Base-by-base conservation (phyloP, 345 rosid species). In the Salix caprea region DNA sequence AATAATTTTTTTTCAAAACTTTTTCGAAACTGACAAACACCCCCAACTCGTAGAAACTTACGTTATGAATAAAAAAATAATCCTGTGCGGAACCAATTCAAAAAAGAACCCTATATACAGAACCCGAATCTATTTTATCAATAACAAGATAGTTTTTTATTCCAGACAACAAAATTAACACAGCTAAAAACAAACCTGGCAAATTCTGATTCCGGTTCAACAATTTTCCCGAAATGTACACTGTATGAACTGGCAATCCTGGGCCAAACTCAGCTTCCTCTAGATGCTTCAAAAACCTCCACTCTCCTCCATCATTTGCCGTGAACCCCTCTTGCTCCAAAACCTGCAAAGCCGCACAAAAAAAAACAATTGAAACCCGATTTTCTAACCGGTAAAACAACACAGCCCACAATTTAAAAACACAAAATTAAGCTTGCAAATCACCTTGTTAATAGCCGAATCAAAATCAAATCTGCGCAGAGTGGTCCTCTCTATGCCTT, bases 241-340 rank as follows among this genome's bases (percentile, higher is more conserved):
- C 84, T 4, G 89, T 87, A 74, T 77, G 82, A 82, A 87, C 69
- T 5, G 81, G 88, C 19, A 82, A 78, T 24, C 84, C 94, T 18
- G 94, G 97, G 74, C 97, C 98, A 72, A 92, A 94, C 75, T 85
- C 95, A 34, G 97, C 80, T 86, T 94, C 98, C 81, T 89, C 89
- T 69, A 86, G 88, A 73, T 72, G 83, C 82, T 82, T 90, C 74
- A 83, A 74, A 74, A 87, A 82, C 14, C 76, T 90, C 98, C 97
- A 92, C 30, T 83, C 90, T 69, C 83, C 86, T 26, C 72, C 84
- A 78, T 91, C 89, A 74, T 65, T 67, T 52, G 74, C 75, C 52
- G 48, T 72, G 36, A 86, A n/a, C 14, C 94, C 92, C 69, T 88
- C 64, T 64, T 81, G 84, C 80, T 70, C 92, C 84, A 91, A 64